Evolutionary conservation across 306 rosid genomes (phyloP).

Genomic region (Pyrus pyrifolia): DNA sequence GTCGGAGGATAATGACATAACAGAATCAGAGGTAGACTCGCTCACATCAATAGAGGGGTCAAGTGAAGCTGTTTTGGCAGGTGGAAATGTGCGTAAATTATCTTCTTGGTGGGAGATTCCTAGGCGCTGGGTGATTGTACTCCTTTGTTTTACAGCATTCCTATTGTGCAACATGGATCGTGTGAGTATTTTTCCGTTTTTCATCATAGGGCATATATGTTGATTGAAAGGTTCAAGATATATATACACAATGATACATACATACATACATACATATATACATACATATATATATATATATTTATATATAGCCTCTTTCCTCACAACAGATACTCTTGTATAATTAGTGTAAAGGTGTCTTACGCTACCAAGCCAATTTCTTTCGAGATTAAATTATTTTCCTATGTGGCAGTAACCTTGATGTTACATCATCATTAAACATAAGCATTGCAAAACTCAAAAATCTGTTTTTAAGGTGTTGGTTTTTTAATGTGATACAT

Average conservation of each 20-base stretch:
- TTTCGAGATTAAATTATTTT: neutral
- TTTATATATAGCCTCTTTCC: neutral
- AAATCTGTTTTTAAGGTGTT: neutral
- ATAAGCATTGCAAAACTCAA: neutral
- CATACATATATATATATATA: too few relatives aligned
- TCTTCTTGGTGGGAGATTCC: conserved; percentile 81
- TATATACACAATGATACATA: neutral
- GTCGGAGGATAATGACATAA: conserved; percentile 60
- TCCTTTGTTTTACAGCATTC: conserved; percentile 83
- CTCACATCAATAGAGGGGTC: conserved; percentile 49
- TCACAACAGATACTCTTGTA: neutral
- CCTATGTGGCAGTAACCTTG: neutral
- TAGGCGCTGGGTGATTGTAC: conserved; percentile 88
- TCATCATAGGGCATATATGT: neutral
- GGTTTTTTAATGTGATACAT: neutral
- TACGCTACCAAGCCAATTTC: neutral
- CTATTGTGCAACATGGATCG: conserved; percentile 97
- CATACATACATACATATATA: neutral
- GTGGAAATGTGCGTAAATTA: conserved; percentile 32
- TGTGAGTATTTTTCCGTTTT: conserved; percentile 47
- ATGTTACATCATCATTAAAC: neutral
- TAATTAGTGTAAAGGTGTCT: neutral
- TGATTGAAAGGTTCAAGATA: neutral
- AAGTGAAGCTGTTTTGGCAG: conserved; percentile 61
- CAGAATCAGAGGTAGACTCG: conserved; percentile 41